Base-by-base conservation (phyloP, 1,284 basidiomycete species). In the Trametes versicolor region DNA sequence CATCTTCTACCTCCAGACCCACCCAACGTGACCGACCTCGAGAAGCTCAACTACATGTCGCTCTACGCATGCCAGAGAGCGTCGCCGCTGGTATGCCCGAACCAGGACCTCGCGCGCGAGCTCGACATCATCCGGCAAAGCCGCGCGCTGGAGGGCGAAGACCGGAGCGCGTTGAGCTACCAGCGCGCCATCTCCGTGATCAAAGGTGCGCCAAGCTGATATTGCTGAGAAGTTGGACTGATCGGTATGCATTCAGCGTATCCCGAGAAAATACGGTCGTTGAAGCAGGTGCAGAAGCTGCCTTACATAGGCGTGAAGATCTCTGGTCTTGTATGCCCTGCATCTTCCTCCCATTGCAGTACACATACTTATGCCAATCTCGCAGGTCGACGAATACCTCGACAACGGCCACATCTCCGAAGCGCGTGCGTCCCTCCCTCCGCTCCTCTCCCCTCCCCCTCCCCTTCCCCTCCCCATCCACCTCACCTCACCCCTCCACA, bases 131-230 rank as follows among this genome's bases (percentile, higher is more conserved):
- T 93, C 48, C 82, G 83, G 27, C 82, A 79, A 43, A 80, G 82
- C 27, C 80, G 92, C 52, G 80, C 84, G 48, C 75, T 92, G 4
- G 92, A 93, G 72, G 87, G 89, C 6, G 84, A 90, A 62, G 80
- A 82, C 12, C 78, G 85, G 37, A 92, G 89, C 70, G 86, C 87
- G 52, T 75, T 93, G 55, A 88, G 86, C 68, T 93, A 93, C 69
- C 82, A 86, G 51, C 81, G 89, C 49, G 86, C 89, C 1, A 86
- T 91, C 65, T 82, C 87, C n/a, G 87, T 89, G 1, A 80, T 92
- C 66, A 92, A 92, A 83, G 85, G 91, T 87, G 51, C 63, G 77
- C n/a, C n/a, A n/a, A n/a, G n/a, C n/a, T n/a, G n/a, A n/a, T n/a
- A 6, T 36, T 19, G 5, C 3, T 1, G 4, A 13, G 10, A 17